Percentiles rank a stretch among this genome's conserved stretches.
Evolutionary conservation across 2,329 filamentous ascomycete genomes (phyloP).

Genomic region (Talaromyces albobiverticillius): DNA sequence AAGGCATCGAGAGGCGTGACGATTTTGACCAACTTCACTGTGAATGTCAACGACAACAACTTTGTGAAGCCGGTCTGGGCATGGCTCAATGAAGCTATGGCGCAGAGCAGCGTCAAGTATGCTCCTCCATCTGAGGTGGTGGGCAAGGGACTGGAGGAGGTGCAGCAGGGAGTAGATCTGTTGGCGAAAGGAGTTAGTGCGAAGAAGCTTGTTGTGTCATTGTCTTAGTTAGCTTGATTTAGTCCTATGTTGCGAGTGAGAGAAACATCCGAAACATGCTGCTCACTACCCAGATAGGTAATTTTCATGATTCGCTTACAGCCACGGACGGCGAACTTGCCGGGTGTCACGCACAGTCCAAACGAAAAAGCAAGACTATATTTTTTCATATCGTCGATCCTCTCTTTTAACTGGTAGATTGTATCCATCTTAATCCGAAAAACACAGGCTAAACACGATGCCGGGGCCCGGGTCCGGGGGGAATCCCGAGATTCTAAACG

Average conservation of each 20-base stretch:
- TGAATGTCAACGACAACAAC: neutral
- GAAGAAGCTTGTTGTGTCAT: constrained; percentile 4
- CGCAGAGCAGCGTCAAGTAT: neutral
- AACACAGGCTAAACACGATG: no score
- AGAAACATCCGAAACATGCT: no score
- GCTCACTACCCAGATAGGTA: no score
- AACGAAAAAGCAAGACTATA: neutral
- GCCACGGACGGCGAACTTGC: neutral
- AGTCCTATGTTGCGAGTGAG: no score
- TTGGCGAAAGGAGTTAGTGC: constrained; percentile 2
- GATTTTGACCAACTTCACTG: constrained; percentile 2
- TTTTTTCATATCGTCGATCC: no score
- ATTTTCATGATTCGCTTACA: no score
- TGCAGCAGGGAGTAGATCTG: constrained; percentile 3
- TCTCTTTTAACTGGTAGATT: no score
- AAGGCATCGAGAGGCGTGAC: constrained; percentile 2
- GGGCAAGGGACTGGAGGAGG: neutral
- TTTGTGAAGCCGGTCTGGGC: neutral
- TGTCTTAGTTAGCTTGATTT: no score
- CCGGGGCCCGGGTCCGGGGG: no score
- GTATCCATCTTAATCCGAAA: no score
- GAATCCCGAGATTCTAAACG: no score
- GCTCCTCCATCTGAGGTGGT: constrained; percentile 1
- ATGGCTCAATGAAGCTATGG: constrained; percentile 4
- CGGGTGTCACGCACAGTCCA: neutral